Evolutionary conservation across 2,329 filamentous ascomycete species (phyloP), one percentile per base, ranked within the genome.

Genomic region (Huntiella decipiens): DNA sequence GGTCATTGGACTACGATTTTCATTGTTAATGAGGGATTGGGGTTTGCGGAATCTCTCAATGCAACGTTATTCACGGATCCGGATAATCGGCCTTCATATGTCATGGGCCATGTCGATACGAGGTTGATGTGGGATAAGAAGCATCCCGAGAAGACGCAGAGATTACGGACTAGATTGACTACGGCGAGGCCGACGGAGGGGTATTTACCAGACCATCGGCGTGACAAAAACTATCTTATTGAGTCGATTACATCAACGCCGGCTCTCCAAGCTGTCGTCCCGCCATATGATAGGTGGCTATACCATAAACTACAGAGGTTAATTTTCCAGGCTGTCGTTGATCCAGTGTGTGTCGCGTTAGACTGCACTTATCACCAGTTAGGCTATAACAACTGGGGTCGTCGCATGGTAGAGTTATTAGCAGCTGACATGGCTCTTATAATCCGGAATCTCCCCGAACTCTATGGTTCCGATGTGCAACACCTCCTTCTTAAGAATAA

Each of bases 21-120:
- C 49, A 71, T 93, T 46, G 60, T 92, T 47, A 80, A 85, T 47
- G 82, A 88, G 51, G 85, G 87, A 1, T 73, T 96, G 60, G 88
- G 91, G 1, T 65, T 85, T 1, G 67, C 85, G n/a, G 86, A 96
- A 42, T 71, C 77, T 42, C 68, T 95, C 36, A 85, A 84, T 54
- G 61, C 69, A 32, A 60, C 70, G 8, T 59, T 92, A 22, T 95
- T 94, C 53, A 69, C 73, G 0, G 71, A 87, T 50, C 66, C 72
- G 0, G 58, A 62, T 1, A 66, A 63, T 1, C 71, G 82, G 19
- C 91, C 91, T 2, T 74, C 73, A 46, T 94, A 92, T 54, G 67
- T 95, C 49, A 58, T 86, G 22, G 84, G 82, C 6, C 67, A 75
- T 48, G 65, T 70, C 58, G 63, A 60, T n/a, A 64, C 71, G 49